phyloP scores from a whole-genome alignment of 2,329 filamentous ascomycete genomes.

The Aspergillus pseudoterreus region DNA sequence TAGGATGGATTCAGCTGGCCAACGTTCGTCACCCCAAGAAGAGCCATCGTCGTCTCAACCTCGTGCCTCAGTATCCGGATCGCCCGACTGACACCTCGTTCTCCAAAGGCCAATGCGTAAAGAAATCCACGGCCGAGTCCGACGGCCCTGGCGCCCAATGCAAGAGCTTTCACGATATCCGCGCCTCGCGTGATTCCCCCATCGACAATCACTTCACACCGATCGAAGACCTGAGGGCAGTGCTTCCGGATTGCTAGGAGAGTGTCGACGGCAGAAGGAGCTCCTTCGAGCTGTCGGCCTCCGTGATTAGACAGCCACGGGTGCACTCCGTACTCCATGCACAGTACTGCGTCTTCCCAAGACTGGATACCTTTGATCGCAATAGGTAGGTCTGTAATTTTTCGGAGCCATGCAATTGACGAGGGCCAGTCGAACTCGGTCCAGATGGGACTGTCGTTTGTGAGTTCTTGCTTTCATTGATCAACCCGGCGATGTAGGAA shows the following conservation, averaged over 20 bases:
- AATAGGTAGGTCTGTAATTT: constrained; percentile 4
- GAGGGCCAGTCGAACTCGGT: not conserved
- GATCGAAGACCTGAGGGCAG: constrained; percentile 1
- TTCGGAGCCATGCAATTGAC: not conserved
- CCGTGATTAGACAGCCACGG: constrained; percentile 9
- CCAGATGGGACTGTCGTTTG: not conserved
- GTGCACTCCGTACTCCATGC: constrained; percentile 3
- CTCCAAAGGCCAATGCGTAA: not conserved
- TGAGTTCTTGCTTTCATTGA: not conserved
- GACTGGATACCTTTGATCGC: constrained; percentile 7
- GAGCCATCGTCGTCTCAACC: constrained; percentile 6
- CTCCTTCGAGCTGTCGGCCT: constrained; percentile 5
- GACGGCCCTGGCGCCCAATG: constrained; percentile 3
- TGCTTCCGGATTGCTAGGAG: not conserved
- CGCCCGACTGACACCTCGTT: constrained; percentile 1
- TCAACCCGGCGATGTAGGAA: not conserved
- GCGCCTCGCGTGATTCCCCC: constrained; percentile 4
- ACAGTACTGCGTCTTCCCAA: constrained; percentile 5
- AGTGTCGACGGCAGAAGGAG: constrained; percentile 3
- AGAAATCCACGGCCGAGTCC: constrained; percentile 5
- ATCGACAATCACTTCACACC: constrained; percentile 5
- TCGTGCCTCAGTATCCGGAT: constrained; percentile 6
- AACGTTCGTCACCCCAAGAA: constrained; percentile 1
- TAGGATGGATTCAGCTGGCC: constrained; percentile 3
- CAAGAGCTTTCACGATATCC: constrained; percentile 6